Conservation (phyloP, 345 rosid genomes). For the Eucalyptus lansdowneana region DNA sequence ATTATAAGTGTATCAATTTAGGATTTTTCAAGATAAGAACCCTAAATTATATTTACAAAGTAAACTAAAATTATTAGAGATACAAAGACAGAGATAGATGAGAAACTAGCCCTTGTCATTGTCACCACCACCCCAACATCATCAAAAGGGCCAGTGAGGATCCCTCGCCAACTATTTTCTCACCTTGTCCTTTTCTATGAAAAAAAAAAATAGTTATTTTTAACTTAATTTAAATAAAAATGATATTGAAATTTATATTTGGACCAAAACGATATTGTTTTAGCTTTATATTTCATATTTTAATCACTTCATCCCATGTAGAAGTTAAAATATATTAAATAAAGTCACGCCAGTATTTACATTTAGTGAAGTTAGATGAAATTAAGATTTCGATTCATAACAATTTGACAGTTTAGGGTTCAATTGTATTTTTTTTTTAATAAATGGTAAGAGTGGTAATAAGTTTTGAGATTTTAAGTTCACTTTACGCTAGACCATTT, state of each 20-base stretch:
- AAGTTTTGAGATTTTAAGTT: not conserved
- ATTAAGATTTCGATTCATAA: no score
- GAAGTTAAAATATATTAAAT: no score
- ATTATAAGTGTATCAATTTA: accelerated
- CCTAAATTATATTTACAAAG: no score
- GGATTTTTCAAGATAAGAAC: accelerated
- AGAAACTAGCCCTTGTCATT: no score
- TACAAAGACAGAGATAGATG: not conserved
- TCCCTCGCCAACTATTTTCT: not conserved
- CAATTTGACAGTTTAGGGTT: no score
- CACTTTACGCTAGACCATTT: not conserved
- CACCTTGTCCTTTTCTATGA: not conserved
- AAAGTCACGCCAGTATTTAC: not conserved
- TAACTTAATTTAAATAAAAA: not conserved
- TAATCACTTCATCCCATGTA: accelerated
- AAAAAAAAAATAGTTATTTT: not conserved
- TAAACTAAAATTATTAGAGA: no score
- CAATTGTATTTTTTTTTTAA: no score
- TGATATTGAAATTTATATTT: not conserved
- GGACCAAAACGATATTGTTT: accelerated
- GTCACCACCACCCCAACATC: no score
- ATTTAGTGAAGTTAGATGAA: not conserved
- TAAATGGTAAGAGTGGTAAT: not conserved
- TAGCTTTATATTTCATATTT: not conserved
- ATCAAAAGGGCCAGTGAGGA: no score